Percentiles rank a stretch among this genome's conserved stretches.
Conservation (phyloP, 306 rosid genomes). For the Glycine tomentella region DNA sequence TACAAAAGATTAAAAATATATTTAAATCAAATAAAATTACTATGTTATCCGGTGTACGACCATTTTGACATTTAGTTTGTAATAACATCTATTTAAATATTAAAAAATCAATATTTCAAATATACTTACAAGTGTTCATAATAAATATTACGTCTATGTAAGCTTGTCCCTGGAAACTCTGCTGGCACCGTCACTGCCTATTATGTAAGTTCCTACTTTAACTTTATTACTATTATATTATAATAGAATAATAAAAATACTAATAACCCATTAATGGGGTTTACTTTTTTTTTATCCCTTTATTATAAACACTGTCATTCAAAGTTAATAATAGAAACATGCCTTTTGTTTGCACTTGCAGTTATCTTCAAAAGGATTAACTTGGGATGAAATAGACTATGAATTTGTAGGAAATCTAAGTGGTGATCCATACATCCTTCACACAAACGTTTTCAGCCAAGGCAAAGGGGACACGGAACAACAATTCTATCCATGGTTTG, state of each 20-base stretch:
- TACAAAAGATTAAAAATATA: too few relatives aligned
- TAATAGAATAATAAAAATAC: not conserved
- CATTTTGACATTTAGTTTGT: too few relatives aligned
- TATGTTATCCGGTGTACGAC: too few relatives aligned
- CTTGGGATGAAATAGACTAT: conserved; percentile 83
- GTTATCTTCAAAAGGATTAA: conserved; percentile 67
- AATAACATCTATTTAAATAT: too few relatives aligned
- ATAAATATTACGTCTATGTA: too few relatives aligned
- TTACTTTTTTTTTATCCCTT: not conserved
- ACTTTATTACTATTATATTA: not conserved
- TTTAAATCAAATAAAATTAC: too few relatives aligned
- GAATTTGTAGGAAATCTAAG: conserved; percentile 75
- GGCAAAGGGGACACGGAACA: conserved; percentile 85
- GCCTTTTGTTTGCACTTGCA: conserved; percentile 11
- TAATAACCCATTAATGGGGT: too few relatives aligned
- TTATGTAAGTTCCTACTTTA: conserved; percentile 54
- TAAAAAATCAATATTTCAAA: too few relatives aligned
- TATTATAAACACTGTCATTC: not conserved
- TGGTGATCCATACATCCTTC: conserved; percentile 78
- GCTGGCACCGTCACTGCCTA: conserved; percentile 89
- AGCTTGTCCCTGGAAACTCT: conserved; percentile 78
- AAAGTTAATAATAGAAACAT: not conserved
- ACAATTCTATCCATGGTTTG: conserved; percentile 80
- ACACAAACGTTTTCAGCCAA: conserved; percentile 72
- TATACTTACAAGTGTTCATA: too few relatives aligned